Conservation (phyloP, 1,284 basidiomycete species). For the Rhodotorula sp. region DNA sequence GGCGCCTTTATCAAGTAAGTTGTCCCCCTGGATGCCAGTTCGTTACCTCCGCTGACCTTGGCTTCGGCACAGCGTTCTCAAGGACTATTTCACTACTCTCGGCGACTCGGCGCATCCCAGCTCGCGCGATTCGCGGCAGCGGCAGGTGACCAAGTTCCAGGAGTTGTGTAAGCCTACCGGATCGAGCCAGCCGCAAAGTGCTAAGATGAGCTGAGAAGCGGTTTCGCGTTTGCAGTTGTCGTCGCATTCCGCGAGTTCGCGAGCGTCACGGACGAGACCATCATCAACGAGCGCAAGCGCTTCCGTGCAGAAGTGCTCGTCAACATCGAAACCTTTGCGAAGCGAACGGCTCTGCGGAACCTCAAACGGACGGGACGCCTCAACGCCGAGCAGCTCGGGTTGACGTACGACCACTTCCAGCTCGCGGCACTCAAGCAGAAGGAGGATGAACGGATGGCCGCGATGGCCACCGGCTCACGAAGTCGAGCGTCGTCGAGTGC, state of each 20-base stretch:
- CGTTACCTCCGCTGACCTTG: neutral
- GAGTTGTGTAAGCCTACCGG: conserved; percentile 59
- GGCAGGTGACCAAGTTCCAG: conserved; percentile 96
- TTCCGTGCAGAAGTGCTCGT: conserved; percentile 89
- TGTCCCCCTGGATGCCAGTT: neutral
- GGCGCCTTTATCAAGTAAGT: conserved; percentile 87
- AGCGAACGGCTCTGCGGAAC: conserved; percentile 89
- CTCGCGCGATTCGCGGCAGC: conserved; percentile 81
- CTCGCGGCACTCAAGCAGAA: conserved; percentile 42
- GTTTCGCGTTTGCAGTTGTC: conserved; percentile 51
- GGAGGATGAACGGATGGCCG: conserved; percentile 25
- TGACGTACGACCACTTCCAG: conserved; percentile 79
- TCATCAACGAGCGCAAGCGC: conserved; percentile 77
- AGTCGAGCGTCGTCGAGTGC: conserved; percentile 3
- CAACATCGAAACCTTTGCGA: conserved; percentile 92
- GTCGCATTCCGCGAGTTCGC: conserved; percentile 95
- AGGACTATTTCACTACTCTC: conserved; percentile 88
- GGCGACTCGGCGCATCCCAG: conserved; percentile 92
- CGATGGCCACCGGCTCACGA: conserved; percentile 4
- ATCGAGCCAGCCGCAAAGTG: no score
- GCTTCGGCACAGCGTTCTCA: conserved; percentile 66
- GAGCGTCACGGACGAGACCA: conserved; percentile 91
- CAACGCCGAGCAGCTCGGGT: conserved; percentile 80
- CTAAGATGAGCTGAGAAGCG: no score
- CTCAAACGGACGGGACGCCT: conserved; percentile 78